Percentiles rank a stretch among this genome's conserved stretches.
Evolutionary conservation across 148 eudicot species (phyloP).

Genomic region (Suaeda aralocaspica): DNA sequence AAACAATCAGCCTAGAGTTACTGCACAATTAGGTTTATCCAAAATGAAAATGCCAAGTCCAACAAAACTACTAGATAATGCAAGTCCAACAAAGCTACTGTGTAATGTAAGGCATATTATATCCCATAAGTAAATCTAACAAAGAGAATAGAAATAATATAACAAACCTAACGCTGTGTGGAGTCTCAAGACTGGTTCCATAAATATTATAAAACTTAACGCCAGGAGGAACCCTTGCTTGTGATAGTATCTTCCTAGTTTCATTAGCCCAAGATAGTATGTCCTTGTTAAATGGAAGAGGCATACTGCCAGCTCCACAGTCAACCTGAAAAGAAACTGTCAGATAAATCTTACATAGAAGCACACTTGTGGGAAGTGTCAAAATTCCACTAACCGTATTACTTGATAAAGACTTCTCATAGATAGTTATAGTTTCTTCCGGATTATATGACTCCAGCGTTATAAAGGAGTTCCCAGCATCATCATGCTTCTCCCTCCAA

Average conservation of each 20-base stretch:
- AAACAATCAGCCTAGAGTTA: constrained; percentile 11
- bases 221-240: constrained; percentile 62
- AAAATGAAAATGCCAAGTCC: neutral
- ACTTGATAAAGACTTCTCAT: constrained; percentile 55
- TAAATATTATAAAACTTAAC: constrained; percentile 95
- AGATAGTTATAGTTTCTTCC: constrained; percentile 58
- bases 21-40: neutral
- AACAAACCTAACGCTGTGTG: constrained; percentile 85
- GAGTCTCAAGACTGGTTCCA: constrained; percentile 81
- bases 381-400: constrained; percentile 55
- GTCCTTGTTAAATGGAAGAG: constrained; percentile 77
- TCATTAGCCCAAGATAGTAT: constrained; percentile 81
- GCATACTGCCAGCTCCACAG: constrained; percentile 57
- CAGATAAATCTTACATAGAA: neutral
- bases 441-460: constrained; percentile 66
- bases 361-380: neutral
- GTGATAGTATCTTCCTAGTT: constrained; percentile 59
- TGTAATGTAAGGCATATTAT: neutral
- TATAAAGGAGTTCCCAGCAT: constrained; percentile 44
- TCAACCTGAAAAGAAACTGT: constrained; percentile 40
- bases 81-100: neutral
- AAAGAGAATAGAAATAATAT: neutral
- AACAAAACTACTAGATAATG: neutral
- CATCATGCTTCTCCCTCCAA: constrained; percentile 64
- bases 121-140: neutral